A percentile compares a stretch with the other conserved stretches of the same genome.
Conservation (phyloP, 1,284 basidiomycete species). For the Austropuccinia psidii region DNA sequence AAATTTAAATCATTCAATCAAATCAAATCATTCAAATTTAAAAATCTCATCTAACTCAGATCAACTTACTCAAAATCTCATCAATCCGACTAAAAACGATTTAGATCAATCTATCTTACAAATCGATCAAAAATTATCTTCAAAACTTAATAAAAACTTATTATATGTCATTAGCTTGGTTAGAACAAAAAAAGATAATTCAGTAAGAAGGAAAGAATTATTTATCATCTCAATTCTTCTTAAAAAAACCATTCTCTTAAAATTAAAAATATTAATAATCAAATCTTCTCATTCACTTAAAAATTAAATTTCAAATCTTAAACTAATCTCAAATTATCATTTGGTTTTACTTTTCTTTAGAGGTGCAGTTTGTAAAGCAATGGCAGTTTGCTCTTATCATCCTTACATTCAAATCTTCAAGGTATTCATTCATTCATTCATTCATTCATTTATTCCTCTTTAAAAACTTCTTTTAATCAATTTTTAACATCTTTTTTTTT, state of each 20-base stretch:
- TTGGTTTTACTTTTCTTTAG: constrained; percentile 50
- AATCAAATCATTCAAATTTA: not conserved
- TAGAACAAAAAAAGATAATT: constrained; percentile 88
- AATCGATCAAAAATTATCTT: constrained; percentile 13
- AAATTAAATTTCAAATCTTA: not conserved
- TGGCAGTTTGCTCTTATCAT: constrained; percentile 90
- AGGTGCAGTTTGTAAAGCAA: constrained; percentile 87
- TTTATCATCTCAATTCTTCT: not conserved
- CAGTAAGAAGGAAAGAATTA: constrained; percentile 63
- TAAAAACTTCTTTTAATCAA: not conserved
- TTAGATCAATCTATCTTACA: not conserved
- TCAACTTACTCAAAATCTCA: not conserved
- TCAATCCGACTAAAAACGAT: not conserved
- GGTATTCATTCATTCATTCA: constrained; percentile 50
- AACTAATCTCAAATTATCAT: not conserved
- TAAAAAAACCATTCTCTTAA: too few relatives aligned
- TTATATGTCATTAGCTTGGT: constrained; percentile 87
- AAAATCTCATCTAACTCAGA: not conserved
- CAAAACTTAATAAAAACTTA: not conserved
- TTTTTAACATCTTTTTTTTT: not conserved
- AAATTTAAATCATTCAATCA: constrained; percentile 13
- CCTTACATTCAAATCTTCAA: constrained; percentile 98
- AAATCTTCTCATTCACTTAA: not conserved
- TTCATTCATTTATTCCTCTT: not conserved
- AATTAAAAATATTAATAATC: too few relatives aligned